Evolutionary conservation across 2,329 filamentous ascomycete species (phyloP).

Genomic region (Microdochium bolleyi): DNA sequence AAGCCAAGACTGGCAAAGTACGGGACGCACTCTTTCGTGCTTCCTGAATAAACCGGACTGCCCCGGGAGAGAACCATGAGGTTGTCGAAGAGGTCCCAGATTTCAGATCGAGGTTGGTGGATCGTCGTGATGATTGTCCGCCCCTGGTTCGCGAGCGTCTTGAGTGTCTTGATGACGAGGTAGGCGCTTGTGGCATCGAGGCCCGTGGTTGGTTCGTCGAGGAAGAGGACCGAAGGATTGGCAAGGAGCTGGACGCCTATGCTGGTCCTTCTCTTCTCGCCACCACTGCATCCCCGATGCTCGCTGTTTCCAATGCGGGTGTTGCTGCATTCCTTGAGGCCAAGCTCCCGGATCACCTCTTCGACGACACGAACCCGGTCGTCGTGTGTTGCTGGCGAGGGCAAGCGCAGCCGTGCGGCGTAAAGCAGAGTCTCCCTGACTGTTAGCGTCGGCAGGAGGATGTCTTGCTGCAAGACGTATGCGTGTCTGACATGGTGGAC

Average conservation of each 20-base stretch:
- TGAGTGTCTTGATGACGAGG: constrained; percentile 64
- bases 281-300: constrained; percentile 70
- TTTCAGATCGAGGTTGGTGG: constrained; percentile 71
- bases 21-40: constrained; percentile 45
- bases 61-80: constrained; percentile 62
- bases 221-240: constrained; percentile 69
- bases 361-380: constrained; percentile 61
- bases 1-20: constrained; percentile 58
- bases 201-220: constrained; percentile 74
- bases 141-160: constrained; percentile 58
- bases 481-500: constrained; percentile 50
- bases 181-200: constrained; percentile 71
- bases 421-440: constrained; percentile 69
- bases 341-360: constrained; percentile 67
- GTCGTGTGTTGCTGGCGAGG: constrained; percentile 48
- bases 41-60: constrained; percentile 60
- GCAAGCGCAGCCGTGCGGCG: constrained; percentile 63
- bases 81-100: constrained; percentile 70
- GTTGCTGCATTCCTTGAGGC: constrained; percentile 68
- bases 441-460: constrained; percentile 64
- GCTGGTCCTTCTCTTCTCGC: constrained; percentile 68
- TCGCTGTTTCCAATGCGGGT: constrained; percentile 64
- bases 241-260: constrained; percentile 74
- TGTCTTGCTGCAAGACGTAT: constrained; percentile 72
- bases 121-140: constrained; percentile 68